These are phyloP conservation scores for Tubosaeta sp. DNA, from an alignment of 768 basidiomycete species.

Conservation along the genomic window DNA sequence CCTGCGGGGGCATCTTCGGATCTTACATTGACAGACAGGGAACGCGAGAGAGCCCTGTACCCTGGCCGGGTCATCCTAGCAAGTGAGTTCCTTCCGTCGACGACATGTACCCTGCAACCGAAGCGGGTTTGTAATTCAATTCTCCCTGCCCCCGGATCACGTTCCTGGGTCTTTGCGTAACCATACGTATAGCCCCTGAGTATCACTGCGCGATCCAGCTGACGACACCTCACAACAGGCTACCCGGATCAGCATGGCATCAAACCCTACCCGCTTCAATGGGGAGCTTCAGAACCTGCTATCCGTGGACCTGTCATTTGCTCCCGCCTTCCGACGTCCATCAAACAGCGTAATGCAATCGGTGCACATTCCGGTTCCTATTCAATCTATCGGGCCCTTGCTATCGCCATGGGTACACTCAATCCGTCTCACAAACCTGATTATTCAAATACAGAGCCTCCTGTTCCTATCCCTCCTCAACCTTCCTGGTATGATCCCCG, in stretches of 20 bases:
- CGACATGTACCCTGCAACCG: background rate
- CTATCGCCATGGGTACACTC: constrained; percentile 86
- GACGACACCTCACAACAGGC: constrained; percentile 33
- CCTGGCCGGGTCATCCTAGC: constrained; percentile 80
- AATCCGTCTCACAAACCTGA: constrained; percentile 78
- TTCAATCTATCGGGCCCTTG: constrained; percentile 89
- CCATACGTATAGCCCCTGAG: constrained; percentile 4
- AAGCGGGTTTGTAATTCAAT: background rate
- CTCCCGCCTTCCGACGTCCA: constrained; percentile 75
- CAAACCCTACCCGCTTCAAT: constrained; percentile 68
- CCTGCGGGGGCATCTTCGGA: constrained; percentile 16
- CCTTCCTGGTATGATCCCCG: constrained; percentile 68
- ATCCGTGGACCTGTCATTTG: constrained; percentile 85
- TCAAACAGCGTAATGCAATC: constrained; percentile 90
- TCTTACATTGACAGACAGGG: constrained; percentile 43
- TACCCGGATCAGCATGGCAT: constrained; percentile 95
- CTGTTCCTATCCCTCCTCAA: constrained; percentile 72
- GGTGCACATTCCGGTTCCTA: constrained; percentile 94
- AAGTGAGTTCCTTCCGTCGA: constrained; percentile 46
- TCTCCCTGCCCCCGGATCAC: constrained; percentile 11
- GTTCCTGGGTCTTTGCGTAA: constrained; percentile 2
- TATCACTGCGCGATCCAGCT: constrained; percentile 6
- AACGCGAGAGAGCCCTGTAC: constrained; percentile 72
- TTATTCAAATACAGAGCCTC: constrained; percentile 79
- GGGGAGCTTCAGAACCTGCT: constrained; percentile 68